These are phyloP conservation scores for Coleophoma eucalyptorum DNA, from an alignment of 2,329 filamentous ascomycete species.

Conservation along the genomic window DNA sequence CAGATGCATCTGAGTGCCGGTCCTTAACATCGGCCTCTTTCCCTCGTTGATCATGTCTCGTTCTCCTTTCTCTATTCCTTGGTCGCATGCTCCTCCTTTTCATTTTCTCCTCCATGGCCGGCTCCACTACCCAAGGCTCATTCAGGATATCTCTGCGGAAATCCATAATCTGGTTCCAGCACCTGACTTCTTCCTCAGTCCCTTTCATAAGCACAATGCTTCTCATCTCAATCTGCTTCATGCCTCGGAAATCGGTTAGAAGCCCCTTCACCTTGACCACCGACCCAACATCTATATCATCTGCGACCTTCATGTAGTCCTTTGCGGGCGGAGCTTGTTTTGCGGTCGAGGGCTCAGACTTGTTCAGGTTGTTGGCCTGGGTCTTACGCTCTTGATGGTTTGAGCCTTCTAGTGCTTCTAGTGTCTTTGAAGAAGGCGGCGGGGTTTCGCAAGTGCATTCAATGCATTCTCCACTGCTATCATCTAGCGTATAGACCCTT, in stretches of 20 bases:
- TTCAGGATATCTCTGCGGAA: slow-evolving; percentile 48
- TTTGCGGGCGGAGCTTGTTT: slow-evolving; percentile 24
- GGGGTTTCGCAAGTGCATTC: slow-evolving; percentile 31
- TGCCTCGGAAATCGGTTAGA: slow-evolving; percentile 41
- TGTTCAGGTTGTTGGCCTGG: neutral
- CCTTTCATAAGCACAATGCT: slow-evolving; percentile 43
- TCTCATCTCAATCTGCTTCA: slow-evolving; percentile 48
- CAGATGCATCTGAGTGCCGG: neutral
- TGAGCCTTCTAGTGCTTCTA: too few relatives aligned
- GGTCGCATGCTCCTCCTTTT: slow-evolving; percentile 2
- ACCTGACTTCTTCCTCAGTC: slow-evolving; percentile 52
- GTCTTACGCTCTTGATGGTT: neutral
- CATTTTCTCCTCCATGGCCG: neutral
- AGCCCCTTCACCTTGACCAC: slow-evolving; percentile 55
- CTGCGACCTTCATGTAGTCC: slow-evolving; percentile 53
- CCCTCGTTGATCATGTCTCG: slow-evolving; percentile 1
- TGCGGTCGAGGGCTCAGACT: neutral
- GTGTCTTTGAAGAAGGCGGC: neutral
- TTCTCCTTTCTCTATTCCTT: slow-evolving; percentile 4
- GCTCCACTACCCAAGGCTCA: slow-evolving; percentile 48
- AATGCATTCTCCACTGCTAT: slow-evolving; percentile 58
- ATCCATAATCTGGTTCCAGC: slow-evolving; percentile 51
- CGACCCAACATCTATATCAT: slow-evolving; percentile 44
- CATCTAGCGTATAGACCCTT: slow-evolving; percentile 57
- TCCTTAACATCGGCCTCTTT: neutral